phyloP scores from a whole-genome alignment of 805 yeast species.

The Osmozyma mogii region DNA sequence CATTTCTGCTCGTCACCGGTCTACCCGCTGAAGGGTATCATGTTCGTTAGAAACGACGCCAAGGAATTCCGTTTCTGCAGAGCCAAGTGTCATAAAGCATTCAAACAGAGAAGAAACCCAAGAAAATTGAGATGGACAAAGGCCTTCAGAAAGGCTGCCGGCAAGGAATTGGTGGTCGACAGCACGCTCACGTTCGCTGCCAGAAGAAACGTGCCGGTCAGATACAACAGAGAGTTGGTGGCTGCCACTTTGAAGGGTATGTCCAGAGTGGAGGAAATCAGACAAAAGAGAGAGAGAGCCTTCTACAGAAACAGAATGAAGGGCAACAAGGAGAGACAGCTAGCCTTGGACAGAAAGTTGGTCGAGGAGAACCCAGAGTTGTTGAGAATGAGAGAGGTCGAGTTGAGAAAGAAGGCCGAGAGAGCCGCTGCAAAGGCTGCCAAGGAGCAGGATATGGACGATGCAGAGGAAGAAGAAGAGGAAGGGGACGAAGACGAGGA shows the following conservation, averaged over 20 bases:
- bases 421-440: conserved; percentile 52
- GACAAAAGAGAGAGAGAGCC: conserved; percentile 94
- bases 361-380: conserved; percentile 85
- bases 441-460: conserved; percentile 34
- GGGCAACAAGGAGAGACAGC: conserved; percentile 84
- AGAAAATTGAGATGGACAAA: conserved; percentile 98
- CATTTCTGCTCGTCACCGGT: conserved; percentile 98
- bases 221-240: conserved; percentile 95
- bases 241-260: conserved; percentile 91
- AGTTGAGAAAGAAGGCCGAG: conserved; percentile 68
- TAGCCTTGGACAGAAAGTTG: conserved; percentile 79
- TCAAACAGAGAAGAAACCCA: conserved; percentile 97
- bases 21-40: conserved; percentile 80
- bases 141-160: conserved; percentile 98
- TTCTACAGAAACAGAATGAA: conserved; percentile 99
- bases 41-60: conserved; percentile 97
- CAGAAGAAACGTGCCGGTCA: conserved; percentile 95
- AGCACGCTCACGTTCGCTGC: conserved; percentile 94
- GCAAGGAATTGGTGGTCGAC: conserved; percentile 96
- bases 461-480: conserved; percentile 24
- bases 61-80: conserved; percentile 96
- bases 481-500: conserved; percentile 39
- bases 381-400: conserved; percentile 89
- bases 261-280: conserved; percentile 92
- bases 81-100: conserved; percentile 94